phyloP scores from a whole-genome alignment of 768 basidiomycete species.

The Auriscalpium vulgare region DNA sequence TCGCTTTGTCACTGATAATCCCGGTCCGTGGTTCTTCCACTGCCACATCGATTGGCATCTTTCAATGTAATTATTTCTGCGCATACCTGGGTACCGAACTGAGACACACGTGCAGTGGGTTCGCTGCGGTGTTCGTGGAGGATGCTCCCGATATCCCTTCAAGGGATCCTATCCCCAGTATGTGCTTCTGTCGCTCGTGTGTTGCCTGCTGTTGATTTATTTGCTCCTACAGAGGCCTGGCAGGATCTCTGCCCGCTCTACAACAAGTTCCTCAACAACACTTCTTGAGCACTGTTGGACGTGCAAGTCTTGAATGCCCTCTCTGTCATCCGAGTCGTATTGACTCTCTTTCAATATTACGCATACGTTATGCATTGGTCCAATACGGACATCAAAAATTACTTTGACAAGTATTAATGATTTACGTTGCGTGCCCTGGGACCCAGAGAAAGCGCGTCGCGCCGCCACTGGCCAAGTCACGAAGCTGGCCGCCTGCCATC shows the following conservation, averaged over 20 bases:
- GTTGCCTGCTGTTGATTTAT: background rate
- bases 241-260: background rate
- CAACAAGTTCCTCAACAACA: background rate
- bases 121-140: background rate
- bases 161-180: background rate
- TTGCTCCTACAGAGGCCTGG: background rate
- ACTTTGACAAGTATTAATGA: no score
- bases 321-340: no score
- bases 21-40: constrained; percentile 8
- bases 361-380: no score
- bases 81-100: background rate
- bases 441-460: no score
- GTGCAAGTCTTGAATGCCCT: no score
- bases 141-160: background rate
- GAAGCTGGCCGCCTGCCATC: no score
- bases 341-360: no score
- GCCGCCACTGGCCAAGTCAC: no score
- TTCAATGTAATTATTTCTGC: background rate
- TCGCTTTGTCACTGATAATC: constrained; percentile 5
- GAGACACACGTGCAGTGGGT: background rate
- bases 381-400: no score
- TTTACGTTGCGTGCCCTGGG: no score
- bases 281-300: no score
- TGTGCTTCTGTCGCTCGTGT: background rate
- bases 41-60: background rate